phyloP scores from a whole-genome alignment of 495 filamentous ascomycete species.

The Penicillium crystallinum region DNA sequence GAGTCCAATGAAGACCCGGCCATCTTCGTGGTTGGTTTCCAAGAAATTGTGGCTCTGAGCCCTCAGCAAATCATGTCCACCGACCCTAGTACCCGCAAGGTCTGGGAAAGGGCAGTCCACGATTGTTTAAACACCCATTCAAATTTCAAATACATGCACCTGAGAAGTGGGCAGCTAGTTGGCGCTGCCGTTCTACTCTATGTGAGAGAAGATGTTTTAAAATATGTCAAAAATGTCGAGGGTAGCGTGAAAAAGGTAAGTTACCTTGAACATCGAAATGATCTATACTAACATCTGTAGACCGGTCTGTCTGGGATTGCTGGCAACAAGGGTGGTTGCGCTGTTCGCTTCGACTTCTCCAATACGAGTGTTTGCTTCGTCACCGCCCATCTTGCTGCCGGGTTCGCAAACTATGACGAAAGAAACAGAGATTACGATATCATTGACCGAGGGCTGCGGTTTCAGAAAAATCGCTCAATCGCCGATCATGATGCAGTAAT shows the following conservation, averaged over 20 bases:
- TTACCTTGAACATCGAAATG: background rate
- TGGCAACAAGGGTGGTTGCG: constrained; percentile 96
- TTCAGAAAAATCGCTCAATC: constrained; percentile 84
- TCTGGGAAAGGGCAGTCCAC: constrained; percentile 81
- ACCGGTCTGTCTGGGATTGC: constrained; percentile 96
- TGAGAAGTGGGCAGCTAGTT: constrained; percentile 91
- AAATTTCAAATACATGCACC: constrained; percentile 76
- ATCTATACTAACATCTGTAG: constrained; percentile 27
- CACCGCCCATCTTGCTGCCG: constrained; percentile 93
- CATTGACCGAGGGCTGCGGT: constrained; percentile 80
- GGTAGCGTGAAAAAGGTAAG: constrained; percentile 83
- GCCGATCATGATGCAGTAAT: constrained; percentile 92
- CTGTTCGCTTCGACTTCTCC: constrained; percentile 93
- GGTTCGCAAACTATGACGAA: constrained; percentile 96
- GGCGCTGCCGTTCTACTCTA: constrained; percentile 89
- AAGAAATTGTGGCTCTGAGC: constrained; percentile 94
- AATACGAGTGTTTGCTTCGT: constrained; percentile 92
- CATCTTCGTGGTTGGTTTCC: constrained; percentile 85
- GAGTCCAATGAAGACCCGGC: constrained; percentile 27
- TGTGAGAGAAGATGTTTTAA: constrained; percentile 69
- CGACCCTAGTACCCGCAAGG: constrained; percentile 75
- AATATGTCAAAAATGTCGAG: constrained; percentile 90
- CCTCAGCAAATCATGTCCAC: constrained; percentile 99
- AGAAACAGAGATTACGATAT: constrained; percentile 88
- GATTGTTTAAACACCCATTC: constrained; percentile 68